phyloP scores from a whole-genome alignment of 768 basidiomycete species.

The Jaapia argillacea region DNA sequence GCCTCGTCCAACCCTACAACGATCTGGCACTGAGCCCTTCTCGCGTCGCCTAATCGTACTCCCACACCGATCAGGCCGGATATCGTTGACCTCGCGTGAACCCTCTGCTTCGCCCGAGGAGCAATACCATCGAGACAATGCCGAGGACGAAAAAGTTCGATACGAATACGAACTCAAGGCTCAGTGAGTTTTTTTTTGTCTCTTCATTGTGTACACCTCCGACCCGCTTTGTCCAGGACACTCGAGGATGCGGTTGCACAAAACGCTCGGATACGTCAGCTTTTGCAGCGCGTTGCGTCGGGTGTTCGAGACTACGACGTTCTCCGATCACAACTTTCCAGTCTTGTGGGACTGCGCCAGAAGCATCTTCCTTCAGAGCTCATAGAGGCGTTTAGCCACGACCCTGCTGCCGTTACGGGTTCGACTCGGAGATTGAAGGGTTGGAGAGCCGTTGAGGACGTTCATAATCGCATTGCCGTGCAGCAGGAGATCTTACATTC shows the following conservation, averaged over 20 bases:
- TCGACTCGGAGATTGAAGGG: slow-evolving; percentile 49
- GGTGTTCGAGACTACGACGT: slow-evolving; percentile 58
- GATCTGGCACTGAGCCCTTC: too few relatives aligned
- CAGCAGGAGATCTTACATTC: slow-evolving; percentile 36
- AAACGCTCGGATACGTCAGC: slow-evolving; percentile 59
- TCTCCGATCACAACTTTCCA: slow-evolving; percentile 41
- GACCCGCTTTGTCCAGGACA: slow-evolving; percentile 29
- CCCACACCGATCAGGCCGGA: slow-evolving; percentile 14
- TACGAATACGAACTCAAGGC: slow-evolving; percentile 51
- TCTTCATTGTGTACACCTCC: too few relatives aligned
- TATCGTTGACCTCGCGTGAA: slow-evolving; percentile 24
- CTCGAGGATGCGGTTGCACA: slow-evolving; percentile 48
- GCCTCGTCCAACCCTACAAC: too few relatives aligned
- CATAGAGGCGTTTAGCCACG: slow-evolving; percentile 65
- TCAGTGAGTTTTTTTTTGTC: slow-evolving; percentile 31
- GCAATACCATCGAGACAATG: slow-evolving; percentile 32
- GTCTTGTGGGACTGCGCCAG: slow-evolving; percentile 36
- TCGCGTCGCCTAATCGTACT: slow-evolving; percentile 1
- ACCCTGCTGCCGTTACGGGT: slow-evolving; percentile 68
- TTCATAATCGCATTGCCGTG: slow-evolving; percentile 47
- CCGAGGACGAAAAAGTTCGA: slow-evolving; percentile 34
- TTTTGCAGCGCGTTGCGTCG: slow-evolving; percentile 54
- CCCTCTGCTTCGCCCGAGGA: slow-evolving; percentile 16
- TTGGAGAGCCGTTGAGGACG: slow-evolving; percentile 72
- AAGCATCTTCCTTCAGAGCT: slow-evolving; percentile 51